A percentile compares a stretch with the other conserved stretches of the same genome.
Conservation (phyloP, 208 protist genomes). For the Trichomonas gallinae region DNA sequence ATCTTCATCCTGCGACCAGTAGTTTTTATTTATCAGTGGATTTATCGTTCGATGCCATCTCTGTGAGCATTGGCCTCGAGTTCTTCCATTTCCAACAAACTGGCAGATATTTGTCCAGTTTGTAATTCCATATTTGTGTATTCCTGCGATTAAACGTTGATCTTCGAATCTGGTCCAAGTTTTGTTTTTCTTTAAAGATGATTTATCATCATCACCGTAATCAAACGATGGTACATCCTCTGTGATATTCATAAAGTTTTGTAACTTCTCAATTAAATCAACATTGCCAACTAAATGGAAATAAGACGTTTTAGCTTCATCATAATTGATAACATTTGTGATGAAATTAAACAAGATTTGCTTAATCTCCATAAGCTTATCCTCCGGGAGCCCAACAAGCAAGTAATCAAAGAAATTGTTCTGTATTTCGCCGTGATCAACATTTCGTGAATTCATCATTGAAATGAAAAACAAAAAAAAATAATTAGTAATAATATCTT, state of each 20-base stretch:
- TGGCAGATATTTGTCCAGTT: not conserved
- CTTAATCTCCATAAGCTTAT: not conserved
- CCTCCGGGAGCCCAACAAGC: not conserved
- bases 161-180: not conserved
- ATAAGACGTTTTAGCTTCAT: not conserved
- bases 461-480: not conserved
- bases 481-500: no score
- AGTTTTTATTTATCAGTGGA: not conserved
- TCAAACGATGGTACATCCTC: not conserved
- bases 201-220: not conserved
- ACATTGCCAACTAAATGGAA: not conserved
- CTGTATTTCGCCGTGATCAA: not conserved
- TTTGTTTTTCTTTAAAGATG: not conserved
- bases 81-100: not conserved
- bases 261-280: not conserved
- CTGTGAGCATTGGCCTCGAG: not conserved
- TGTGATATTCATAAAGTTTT: not conserved
- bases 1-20: not conserved
- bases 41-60: not conserved
- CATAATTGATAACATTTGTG: not conserved
- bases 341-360: not conserved
- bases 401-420: not conserved
- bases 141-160: not conserved
- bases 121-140: not conserved
- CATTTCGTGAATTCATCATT: not conserved